Evolutionary conservation across 2,329 filamentous ascomycete species (phyloP), one percentile per base, ranked within the genome.

Genomic region (Gremmenia infestans): DNA sequence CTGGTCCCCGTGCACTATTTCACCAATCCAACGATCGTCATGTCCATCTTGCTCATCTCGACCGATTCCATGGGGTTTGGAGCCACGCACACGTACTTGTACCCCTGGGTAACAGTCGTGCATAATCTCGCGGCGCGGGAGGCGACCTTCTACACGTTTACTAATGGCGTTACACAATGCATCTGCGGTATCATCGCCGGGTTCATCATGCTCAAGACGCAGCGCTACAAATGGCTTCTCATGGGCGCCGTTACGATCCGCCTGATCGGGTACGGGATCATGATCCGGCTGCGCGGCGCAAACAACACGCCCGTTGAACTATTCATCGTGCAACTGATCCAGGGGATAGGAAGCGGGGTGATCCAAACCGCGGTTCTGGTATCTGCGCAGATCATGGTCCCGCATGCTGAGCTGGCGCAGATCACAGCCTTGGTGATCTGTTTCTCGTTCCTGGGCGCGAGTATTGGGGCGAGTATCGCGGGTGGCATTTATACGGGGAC

Each of bases 401-500:
- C 75, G 0, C 74, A 77, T 58, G 64, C 68, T 0, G 72, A 80
- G 59, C 68, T 79, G 52, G 73, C 78, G 0, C 76, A 78, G 61
- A 71, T 78, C 12, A 78, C 76, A 0, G 74, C 76, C 1, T 60
- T 80, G 47, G 69, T 77, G 14, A 65, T 79, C 25, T 69, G 74
- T 12, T 72, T 70, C 43, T 68, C 72, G 8, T 78, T 74, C 54
- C 59, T 80, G 5, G 73, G 73, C 2, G 58, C 65, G 14, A 71
- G 68, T 37, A 64, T 75, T 25, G 72, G 73, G 1, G 66, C 71
- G 6, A 71, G 72, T 43, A 72, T 78, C 48, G 76, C 77, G 2
- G 77, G 77, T 5, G 76, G 72, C 6, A 79, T 80, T 14, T 80
- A 80, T 60, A 79, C 77, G 0, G 72, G 71, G n/a, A 71, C 72